Evolutionary conservation across 805 yeast genomes (phyloP), one percentile per base, ranked within the genome.

Genomic region (Kluyveromyces siamensis): DNA sequence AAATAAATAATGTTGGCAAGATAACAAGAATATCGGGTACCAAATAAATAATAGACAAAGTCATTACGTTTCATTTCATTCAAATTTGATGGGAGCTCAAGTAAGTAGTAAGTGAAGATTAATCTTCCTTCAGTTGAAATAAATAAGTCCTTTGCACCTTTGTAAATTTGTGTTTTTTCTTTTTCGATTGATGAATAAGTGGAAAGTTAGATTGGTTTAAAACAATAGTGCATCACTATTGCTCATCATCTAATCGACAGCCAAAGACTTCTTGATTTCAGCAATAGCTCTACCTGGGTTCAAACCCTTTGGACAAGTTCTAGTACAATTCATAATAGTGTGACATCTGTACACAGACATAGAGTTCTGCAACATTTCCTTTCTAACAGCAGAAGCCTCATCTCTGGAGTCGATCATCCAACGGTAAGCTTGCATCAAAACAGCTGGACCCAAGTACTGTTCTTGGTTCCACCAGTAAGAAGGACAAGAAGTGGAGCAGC

Each of bases 391-490:
- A 41, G 87, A 76, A 48, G 96, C 96, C 70, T 88, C 84, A 72
- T 93, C 99, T 76, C 99, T 84, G 40, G 96, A 84, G 72, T 93
- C 99, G 53, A 89, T 81, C 77, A 93, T 82, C 99, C 99, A 93
- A 76, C 99, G 84, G 79, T 83, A 93, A 48, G 98, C 97, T 77
- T 93, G 99, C 96, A 93, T 87, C 70, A 93, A 79, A 48, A 93
- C 98, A 30, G 99, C 99, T 25, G 99, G 99, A 50, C 99, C 99
- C 61, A 93, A 75, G 73, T 93, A 93, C 76, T 93, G 95, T 72
- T 90, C 96, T 74, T 88, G 96, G 74, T 93, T 93, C 99, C 99
- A 93, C 99, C 99, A 93, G 79, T 93, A 93, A 2, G 98, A 90
- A 48, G 99, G 99, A 76, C 99, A 93, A 17, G 98, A 83, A 46